phyloP scores from a whole-genome alignment of 768 basidiomycete genomes.

The Suillus luteus region DNA sequence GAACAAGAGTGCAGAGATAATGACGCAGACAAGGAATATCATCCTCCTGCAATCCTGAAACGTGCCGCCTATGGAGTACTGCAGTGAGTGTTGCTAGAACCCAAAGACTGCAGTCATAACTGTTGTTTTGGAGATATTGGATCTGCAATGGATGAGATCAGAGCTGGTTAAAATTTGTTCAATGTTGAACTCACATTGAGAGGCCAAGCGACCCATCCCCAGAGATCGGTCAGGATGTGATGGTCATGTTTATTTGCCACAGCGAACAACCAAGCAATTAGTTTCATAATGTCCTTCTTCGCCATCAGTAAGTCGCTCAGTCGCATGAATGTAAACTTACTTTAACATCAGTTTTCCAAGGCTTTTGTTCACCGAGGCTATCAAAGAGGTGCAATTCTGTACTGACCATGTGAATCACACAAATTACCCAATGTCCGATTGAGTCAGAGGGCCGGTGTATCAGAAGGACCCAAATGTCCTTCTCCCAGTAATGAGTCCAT shows the following conservation, averaged over 20 bases:
- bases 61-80: background rate
- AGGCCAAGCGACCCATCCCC: background rate
- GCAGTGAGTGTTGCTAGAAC: background rate
- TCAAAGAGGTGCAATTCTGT: constrained; percentile 7
- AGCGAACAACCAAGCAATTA: background rate
- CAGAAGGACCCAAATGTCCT: constrained; percentile 37
- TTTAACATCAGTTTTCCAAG: constrained; percentile 1
- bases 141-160: too few relatives aligned
- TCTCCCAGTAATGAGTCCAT: constrained; percentile 31
- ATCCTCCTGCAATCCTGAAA: background rate
- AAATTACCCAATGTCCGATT: constrained; percentile 36
- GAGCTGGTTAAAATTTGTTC: too few relatives aligned
- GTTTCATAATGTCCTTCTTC: background rate
- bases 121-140: background rate
- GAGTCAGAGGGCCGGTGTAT: constrained; percentile 30
- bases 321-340: constrained; percentile 2
- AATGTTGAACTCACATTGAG: constrained; percentile 3
- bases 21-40: background rate
- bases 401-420: background rate
- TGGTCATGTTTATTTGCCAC: background rate
- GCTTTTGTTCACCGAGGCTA: constrained; percentile 5
- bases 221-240: background rate
- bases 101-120: background rate
- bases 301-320: background rate
- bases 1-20: background rate